Evolutionary conservation across 108 stramenopile genomes (phyloP).

Genomic region (Conticribra guillardii): DNA sequence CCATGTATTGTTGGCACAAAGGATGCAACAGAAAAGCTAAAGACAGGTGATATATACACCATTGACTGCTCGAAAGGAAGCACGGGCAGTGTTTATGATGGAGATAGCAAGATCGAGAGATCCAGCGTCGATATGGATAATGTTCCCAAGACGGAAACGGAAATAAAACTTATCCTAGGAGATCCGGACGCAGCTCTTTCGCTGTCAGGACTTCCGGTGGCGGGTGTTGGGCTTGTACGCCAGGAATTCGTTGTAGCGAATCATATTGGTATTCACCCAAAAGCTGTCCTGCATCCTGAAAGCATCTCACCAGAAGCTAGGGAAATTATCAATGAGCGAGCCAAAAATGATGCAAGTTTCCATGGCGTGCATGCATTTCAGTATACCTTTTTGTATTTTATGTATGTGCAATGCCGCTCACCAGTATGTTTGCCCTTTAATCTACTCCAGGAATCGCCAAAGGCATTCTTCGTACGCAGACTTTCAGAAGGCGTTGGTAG

Average conservation of each 20-base stretch:
- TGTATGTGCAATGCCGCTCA: background rate
- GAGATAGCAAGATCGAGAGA: slow-evolving; percentile 25
- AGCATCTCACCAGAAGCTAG: slow-evolving; percentile 26
- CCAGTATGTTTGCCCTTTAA: background rate
- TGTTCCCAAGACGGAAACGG: slow-evolving; percentile 43
- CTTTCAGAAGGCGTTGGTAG: slow-evolving; percentile 49
- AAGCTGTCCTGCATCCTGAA: slow-evolving; percentile 41
- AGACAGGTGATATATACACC: slow-evolving; percentile 50
- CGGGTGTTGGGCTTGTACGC: slow-evolving; percentile 44
- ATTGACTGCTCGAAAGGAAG: slow-evolving; percentile 38
- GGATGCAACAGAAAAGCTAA: slow-evolving; percentile 47
- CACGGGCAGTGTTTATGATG: slow-evolving; percentile 31
- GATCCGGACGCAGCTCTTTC: slow-evolving; percentile 51
- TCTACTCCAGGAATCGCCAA: slow-evolving; percentile 22
- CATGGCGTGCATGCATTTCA: too few species aligned
- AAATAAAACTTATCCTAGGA: slow-evolving; percentile 54
- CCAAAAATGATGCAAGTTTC: slow-evolving; percentile 31
- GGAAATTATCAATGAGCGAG: slow-evolving; percentile 36
- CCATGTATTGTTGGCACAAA: slow-evolving; percentile 57
- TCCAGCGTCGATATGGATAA: slow-evolving; percentile 33
- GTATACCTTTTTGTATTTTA: too few species aligned
- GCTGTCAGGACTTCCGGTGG: slow-evolving; percentile 41
- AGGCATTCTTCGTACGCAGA: slow-evolving; percentile 43
- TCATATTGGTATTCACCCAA: slow-evolving; percentile 51
- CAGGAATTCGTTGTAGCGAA: slow-evolving; percentile 27